Conservation (phyloP, 2,329 filamentous ascomycete species). For the Sporothrix euskadiensis region DNA sequence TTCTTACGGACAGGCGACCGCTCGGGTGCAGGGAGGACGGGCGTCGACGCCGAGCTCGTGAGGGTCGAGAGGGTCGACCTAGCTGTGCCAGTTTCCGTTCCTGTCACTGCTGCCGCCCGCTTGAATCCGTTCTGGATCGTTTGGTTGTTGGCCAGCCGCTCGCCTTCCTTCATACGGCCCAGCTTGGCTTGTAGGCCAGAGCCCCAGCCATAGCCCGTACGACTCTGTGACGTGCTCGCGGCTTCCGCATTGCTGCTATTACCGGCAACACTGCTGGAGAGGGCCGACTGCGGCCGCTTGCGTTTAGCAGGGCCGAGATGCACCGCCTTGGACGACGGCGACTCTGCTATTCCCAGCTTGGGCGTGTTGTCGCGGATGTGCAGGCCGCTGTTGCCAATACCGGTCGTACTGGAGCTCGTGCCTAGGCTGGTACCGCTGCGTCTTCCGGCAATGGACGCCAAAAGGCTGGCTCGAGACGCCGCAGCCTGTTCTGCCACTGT, state of each 20-base stretch:
- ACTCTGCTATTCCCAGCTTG: constrained; percentile 45
- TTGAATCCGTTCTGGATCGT: constrained; percentile 24
- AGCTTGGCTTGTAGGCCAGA: constrained; percentile 57
- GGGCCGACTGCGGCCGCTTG: constrained; percentile 57
- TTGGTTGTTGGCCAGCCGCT: constrained; percentile 36
- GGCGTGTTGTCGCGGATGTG: constrained; percentile 15
- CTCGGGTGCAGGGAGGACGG: constrained; percentile 34
- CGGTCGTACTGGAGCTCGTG: constrained; percentile 42
- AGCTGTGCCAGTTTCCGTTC: constrained; percentile 19
- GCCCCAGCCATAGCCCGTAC: constrained; percentile 57
- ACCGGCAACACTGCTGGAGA: constrained; percentile 33
- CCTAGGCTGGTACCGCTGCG: constrained; percentile 34
- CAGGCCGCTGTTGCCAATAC: constrained; percentile 43
- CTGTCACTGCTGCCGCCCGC: background rate
- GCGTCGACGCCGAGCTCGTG: constrained; percentile 21
- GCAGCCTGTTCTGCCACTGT: constrained; percentile 31
- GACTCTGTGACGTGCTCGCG: constrained; percentile 29
- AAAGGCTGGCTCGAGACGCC: constrained; percentile 28
- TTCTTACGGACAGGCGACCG: constrained; percentile 64
- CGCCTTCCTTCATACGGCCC: constrained; percentile 62
- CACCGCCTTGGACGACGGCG: constrained; percentile 45
- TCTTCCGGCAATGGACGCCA: constrained; percentile 28
- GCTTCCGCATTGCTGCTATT: constrained; percentile 34
- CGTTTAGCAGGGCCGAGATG: constrained; percentile 62
- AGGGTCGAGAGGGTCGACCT: constrained; percentile 18